Evolutionary conservation across 163 green algal species (phyloP).

Genomic region (Volvox carteri): DNA sequence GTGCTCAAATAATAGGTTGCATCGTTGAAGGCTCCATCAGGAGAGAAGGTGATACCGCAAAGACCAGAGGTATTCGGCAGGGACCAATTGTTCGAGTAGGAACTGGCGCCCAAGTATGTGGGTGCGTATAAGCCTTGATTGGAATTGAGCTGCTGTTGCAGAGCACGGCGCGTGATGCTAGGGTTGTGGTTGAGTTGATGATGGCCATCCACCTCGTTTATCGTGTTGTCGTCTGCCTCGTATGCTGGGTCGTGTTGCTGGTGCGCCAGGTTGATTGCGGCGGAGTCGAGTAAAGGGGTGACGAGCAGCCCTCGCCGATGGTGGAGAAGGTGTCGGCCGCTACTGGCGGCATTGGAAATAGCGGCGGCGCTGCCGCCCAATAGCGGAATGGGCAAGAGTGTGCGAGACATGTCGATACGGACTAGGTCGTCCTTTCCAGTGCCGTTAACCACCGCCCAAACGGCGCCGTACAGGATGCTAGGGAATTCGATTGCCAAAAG

Average conservation of each 20-base stretch:
- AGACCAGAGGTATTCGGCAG: neutral
- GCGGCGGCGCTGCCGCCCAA: neutral
- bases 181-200: neutral
- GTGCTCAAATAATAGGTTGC: neutral
- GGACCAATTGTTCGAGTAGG: neutral
- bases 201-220: neutral
- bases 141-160: neutral
- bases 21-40: neutral
- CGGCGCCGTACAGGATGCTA: neutral
- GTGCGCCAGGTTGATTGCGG: neutral
- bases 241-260: neutral
- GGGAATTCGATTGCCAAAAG: conserved; percentile 9
- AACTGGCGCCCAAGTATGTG: neutral
- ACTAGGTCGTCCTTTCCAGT: neutral
- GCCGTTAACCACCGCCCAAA: neutral
- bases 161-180: neutral
- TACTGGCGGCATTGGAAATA: neutral
- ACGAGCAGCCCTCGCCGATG: neutral
- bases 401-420: neutral
- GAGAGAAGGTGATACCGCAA: neutral
- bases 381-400: conserved; percentile 6
- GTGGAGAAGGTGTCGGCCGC: neutral
- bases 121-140: neutral
- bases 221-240: neutral
- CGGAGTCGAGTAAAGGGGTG: neutral